Base-by-base conservation (phyloP, 2,329 filamentous ascomycete genomes). In the Alternaria atra region DNA sequence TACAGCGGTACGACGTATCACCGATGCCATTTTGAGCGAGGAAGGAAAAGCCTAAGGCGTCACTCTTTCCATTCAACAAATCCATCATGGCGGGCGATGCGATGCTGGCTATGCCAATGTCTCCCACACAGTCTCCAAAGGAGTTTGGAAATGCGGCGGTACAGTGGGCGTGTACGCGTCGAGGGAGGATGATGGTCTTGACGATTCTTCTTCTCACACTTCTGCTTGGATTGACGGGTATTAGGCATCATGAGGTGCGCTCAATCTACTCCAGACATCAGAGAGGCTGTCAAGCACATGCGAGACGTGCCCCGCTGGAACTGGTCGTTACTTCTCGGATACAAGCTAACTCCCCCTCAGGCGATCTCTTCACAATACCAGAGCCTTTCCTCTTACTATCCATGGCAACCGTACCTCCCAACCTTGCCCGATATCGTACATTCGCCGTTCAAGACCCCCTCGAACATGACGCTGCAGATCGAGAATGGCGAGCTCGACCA, bases 391-490 rank as follows among this genome's bases (percentile, higher is more conserved):
- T 54, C 65, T 23, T 73, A 68, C 32, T 70, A 73, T 59, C 66
- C 68, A 57, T 79, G 76, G 76, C 72, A 65, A 48, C 69, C 72
- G 1, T 62, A 74, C 46, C 63, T 70, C 5, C 68, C 71, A 1
- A 62, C 64, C 37, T 42, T 70, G 9, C 73, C 74, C 13, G 61
- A 70, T n/a, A 63, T 67, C 6, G 65, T 72, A 51, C 55, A 69
- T 7, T 68, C 71, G 23, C 70, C 74, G 0, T 68, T 77, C 59
- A 70, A 70, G 40, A 66, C 55, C 32, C 75, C 75, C 25, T 79
- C 76, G 23, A 74, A 77, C 32, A 72, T 68, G 4, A 77, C 76
- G 6, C 60, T 77, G 13, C 70, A 75, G 39, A 67, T 79, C 35
- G 76, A 79, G 62, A 75, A 73, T 42, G 75, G 73, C 43, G 64